These are phyloP conservation scores for Rutstroemia sp. DNA, from an alignment of 2,329 filamentous ascomycete species.

Conservation along the genomic window DNA sequence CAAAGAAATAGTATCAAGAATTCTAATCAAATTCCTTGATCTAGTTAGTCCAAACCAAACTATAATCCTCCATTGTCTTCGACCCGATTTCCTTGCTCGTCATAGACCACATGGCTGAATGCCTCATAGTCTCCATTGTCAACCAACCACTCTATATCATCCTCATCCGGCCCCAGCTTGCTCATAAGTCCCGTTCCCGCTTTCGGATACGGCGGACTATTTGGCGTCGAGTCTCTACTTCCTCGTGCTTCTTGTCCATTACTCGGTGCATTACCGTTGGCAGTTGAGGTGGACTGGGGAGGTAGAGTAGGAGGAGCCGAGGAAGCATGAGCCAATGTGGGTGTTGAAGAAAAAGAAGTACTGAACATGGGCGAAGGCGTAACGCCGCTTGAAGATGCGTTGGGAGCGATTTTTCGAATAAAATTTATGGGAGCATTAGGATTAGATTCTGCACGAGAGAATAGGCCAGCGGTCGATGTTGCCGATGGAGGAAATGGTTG, in stretches of 20 bases:
- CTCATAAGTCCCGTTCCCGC: constrained; percentile 52
- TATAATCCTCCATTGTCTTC: constrained; percentile 15
- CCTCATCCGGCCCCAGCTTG: constrained; percentile 45
- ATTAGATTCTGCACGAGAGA: constrained; percentile 32
- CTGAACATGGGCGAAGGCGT: constrained; percentile 6
- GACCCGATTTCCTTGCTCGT: constrained; percentile 20
- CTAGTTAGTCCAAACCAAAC: too few relatives aligned
- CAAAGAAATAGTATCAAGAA: too few relatives aligned
- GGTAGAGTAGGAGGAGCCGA: constrained; percentile 21
- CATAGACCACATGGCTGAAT: constrained; percentile 29
- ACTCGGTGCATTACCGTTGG: constrained; percentile 19
- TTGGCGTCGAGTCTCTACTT: constrained; percentile 42
- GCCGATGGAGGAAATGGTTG: constrained; percentile 28
- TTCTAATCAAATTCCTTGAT: too few relatives aligned
- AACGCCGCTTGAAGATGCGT: neutral
- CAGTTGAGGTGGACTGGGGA: constrained; percentile 4
- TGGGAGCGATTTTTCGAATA: constrained; percentile 31
- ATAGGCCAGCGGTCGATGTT: constrained; percentile 28
- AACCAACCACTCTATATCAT: constrained; percentile 54
- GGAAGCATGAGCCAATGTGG: constrained; percentile 43
- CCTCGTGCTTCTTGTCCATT: constrained; percentile 25
- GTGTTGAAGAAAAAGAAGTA: constrained; percentile 44
- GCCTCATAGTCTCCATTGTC: constrained; percentile 40
- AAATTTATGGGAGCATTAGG: constrained; percentile 33
- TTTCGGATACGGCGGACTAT: constrained; percentile 55